Base-by-base conservation (phyloP, 2,329 filamentous ascomycete genomes). In the Fusarium austroafricanum region DNA sequence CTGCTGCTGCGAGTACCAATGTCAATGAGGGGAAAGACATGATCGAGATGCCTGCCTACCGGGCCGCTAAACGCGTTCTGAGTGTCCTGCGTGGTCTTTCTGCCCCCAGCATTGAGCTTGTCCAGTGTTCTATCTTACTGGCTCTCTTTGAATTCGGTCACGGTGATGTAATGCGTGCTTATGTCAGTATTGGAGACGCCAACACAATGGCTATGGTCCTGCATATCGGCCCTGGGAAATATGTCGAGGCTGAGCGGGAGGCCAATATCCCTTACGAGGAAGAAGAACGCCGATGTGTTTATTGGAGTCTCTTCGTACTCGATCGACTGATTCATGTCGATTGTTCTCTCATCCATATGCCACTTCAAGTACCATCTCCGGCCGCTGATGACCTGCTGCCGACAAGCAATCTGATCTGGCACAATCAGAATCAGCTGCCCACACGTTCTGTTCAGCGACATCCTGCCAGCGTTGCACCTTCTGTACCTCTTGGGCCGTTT, bases 131-230 rank as follows among this genome's bases (percentile, higher is more conserved):
- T 28, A 75, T 80, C 20, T 68, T 83, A 55, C 66, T 83, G 40
- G 78, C 80, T 6, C 71, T 83, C 40, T 83, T 81, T 66, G 81
- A 83, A 63, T 81, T 82, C 61, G 81, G 81, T 3, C 81, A 83
- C 60, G 81, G 81, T 31, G 77, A 81, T 33, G 75, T 79, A 31
- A 71, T 73, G 50, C 74, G 79, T n/a, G 79, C 81, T 23, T 83
- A 83, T 62, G 71, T 79, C 29, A 82, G 80, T 11, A 74, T 83
- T 11, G 79, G 79, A 33, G 80, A 83, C 67, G 76, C 79, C 1
- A 78, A 77, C n/a, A 76, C 78, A 6, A 76, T 77, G 45, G 77
- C 78, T 14, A 72, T 78, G 23, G 69, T 78, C 10, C 52, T 82
- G 35, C 75, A 71, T 7, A 75, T 83, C 17, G 71, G 70, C 31